These are phyloP conservation scores for Priceomyces melissophilus DNA, from an alignment of 805 yeast genomes.

Conservation along the genomic window DNA sequence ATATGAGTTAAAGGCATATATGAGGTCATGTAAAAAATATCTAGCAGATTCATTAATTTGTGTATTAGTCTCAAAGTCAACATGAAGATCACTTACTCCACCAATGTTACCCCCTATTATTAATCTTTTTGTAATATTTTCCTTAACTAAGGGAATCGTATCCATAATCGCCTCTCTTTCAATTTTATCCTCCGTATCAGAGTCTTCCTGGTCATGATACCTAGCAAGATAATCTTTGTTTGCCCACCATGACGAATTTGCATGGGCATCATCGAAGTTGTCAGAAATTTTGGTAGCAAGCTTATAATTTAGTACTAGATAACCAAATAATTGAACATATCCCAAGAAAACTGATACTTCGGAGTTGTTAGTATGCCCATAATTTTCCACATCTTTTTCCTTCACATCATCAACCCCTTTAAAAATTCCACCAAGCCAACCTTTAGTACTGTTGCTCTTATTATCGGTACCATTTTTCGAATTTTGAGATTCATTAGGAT, in stretches of 20 bases:
- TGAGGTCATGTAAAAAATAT: conserved; percentile 33
- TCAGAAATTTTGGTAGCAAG: conserved; percentile 17
- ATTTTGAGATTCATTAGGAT: conserved; percentile 6
- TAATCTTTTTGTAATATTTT: conserved; percentile 15
- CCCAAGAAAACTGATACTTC: conserved; percentile 28
- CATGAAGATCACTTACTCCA: conserved; percentile 32
- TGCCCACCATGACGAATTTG: conserved; percentile 30
- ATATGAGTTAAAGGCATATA: conserved; percentile 27
- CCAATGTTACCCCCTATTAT: conserved; percentile 33
- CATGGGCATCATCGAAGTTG: conserved; percentile 9
- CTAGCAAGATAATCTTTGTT: conserved; percentile 30
- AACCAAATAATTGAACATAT: conserved; percentile 38
- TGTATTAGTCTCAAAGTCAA: conserved; percentile 14
- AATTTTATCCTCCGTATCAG: conserved; percentile 19
- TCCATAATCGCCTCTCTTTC: conserved; percentile 19
- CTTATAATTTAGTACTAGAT: conserved; percentile 35
- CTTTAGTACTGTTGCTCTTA: background rate
- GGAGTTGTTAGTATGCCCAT: background rate
- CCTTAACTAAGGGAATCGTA: conserved; percentile 20
- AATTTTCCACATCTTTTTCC: background rate
- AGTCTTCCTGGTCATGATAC: conserved; percentile 19
- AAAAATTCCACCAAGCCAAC: conserved; percentile 16
- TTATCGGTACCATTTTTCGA: background rate
- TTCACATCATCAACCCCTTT: conserved; percentile 5
- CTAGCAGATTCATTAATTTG: conserved; percentile 16